phyloP scores from a whole-genome alignment of 2,329 filamentous ascomycete species.

The Ceratocystis smalleyi region DNA sequence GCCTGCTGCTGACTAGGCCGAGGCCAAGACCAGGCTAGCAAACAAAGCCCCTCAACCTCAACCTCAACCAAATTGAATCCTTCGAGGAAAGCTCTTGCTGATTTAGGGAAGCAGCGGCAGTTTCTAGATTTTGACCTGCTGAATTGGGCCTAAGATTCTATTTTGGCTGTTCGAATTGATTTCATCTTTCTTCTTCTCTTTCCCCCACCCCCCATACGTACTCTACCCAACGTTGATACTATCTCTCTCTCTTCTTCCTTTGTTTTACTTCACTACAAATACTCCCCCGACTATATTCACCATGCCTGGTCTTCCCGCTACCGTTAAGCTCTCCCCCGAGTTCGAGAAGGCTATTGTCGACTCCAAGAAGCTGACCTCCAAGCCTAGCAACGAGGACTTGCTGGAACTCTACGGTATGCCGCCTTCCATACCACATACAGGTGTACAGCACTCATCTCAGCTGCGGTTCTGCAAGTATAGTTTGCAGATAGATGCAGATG shows the following conservation, averaged over 20 bases:
- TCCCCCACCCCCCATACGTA: not conserved
- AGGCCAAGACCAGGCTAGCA: not conserved
- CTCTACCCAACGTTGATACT: not conserved
- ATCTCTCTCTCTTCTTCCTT: not conserved
- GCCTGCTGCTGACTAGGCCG: no score
- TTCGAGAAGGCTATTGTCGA: constrained; percentile 45
- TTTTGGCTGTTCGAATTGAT: not conserved
- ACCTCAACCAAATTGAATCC: constrained; percentile 13
- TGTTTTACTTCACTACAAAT: constrained; percentile 7
- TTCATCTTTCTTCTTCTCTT: constrained; percentile 1
- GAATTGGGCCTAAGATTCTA: not conserved
- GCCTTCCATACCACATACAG: not conserved
- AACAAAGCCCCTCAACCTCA: constrained; percentile 5
- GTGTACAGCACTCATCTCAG: no score
- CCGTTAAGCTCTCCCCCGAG: constrained; percentile 24
- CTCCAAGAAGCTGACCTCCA: constrained; percentile 50
- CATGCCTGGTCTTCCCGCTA: constrained; percentile 24
- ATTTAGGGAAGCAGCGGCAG: not conserved
- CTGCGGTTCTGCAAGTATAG: no score
- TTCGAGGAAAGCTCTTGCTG: not conserved
- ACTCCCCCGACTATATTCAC: constrained; percentile 18
- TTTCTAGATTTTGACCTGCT: not conserved
- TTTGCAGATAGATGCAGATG: no score
- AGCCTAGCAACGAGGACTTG: constrained; percentile 48
- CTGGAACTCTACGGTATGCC: constrained; percentile 45